Evolutionary conservation across 352 stramenopile species (phyloP).

Genomic region (Phytopythium cucurbitacearum): DNA sequence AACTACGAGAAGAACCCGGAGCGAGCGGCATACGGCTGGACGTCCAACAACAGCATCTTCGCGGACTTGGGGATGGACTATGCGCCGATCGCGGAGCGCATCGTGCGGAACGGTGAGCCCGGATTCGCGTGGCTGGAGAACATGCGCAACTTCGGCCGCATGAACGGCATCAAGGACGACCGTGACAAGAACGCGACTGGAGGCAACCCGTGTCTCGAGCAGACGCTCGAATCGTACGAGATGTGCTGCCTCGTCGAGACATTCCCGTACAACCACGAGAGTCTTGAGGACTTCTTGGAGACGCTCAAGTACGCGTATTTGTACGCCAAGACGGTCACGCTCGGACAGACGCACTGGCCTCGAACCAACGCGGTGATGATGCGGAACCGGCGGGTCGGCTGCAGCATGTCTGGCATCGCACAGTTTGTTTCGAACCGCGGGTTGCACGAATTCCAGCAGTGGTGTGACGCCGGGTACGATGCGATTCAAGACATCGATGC

Average conservation of each 20-base stretch:
- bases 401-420: conserved; percentile 91
- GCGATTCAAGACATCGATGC: conserved; percentile 72
- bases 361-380: conserved; percentile 91
- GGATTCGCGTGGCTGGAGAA: conserved; percentile 95
- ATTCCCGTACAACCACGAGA: conserved; percentile 85
- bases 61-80: conserved; percentile 92
- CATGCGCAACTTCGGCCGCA: conserved; percentile 88
- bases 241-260: conserved; percentile 95
- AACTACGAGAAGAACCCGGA: conserved; percentile 90
- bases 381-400: conserved; percentile 90
- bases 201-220: conserved; percentile 92
- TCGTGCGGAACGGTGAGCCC: conserved; percentile 88
- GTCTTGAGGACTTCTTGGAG: conserved; percentile 84
- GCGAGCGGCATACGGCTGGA: conserved; percentile 87
- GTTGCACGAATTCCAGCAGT: conserved; percentile 79
- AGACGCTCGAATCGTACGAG: conserved; percentile 91
- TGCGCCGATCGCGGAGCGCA: conserved; percentile 73
- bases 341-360: conserved; percentile 89
- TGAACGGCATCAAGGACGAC: conserved; percentile 81
- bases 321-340: conserved; percentile 94
- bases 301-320: conserved; percentile 87
- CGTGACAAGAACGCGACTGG: conserved; percentile 79
- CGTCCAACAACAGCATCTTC: conserved; percentile 94
- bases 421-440: conserved; percentile 86
- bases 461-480: conserved; percentile 86